Conservation (phyloP, 1,284 basidiomycete genomes). For the Sporisorium graminicola region DNA sequence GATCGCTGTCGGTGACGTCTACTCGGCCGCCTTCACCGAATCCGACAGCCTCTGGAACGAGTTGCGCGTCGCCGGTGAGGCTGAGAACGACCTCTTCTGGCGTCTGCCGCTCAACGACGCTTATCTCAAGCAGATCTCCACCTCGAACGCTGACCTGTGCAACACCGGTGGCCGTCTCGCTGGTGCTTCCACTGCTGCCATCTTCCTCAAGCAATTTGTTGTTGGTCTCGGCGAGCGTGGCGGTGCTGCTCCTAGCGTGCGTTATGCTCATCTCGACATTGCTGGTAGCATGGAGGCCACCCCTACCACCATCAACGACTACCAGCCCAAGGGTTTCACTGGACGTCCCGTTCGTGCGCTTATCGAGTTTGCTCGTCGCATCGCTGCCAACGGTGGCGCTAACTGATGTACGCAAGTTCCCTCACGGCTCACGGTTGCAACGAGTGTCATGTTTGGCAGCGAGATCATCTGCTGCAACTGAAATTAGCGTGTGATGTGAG, state of each 20-base stretch:
- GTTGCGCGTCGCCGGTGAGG: conserved; percentile 80
- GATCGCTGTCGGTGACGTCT: conserved; percentile 76
- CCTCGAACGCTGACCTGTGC: conserved; percentile 83
- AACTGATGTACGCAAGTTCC: conserved; percentile 4
- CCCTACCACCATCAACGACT: conserved; percentile 73
- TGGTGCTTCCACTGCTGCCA: conserved; percentile 83
- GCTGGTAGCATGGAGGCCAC: conserved; percentile 78
- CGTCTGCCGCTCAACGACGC: conserved; percentile 78
- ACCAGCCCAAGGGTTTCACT: conserved; percentile 83
- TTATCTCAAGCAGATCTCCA: conserved; percentile 81
- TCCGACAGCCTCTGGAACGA: conserved; percentile 76
- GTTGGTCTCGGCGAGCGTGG: conserved; percentile 66
- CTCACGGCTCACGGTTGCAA: too few species aligned
- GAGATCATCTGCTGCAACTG: not conserved
- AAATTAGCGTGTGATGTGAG: too few species aligned
- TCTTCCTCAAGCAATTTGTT: conserved; percentile 84
- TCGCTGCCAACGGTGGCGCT: conserved; percentile 26
- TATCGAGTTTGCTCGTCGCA: conserved; percentile 68
- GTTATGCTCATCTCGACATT: conserved; percentile 75
- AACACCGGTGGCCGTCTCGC: conserved; percentile 81
- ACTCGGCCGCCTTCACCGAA: conserved; percentile 81
- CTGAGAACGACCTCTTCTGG: conserved; percentile 72
- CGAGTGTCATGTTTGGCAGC: not conserved
- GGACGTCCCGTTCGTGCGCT: conserved; percentile 81
- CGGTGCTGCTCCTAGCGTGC: conserved; percentile 46